Evolutionary conservation across 1,284 basidiomycete genomes (phyloP), one percentile per base, ranked within the genome.

Genomic region (Xerocomus amazonicus): DNA sequence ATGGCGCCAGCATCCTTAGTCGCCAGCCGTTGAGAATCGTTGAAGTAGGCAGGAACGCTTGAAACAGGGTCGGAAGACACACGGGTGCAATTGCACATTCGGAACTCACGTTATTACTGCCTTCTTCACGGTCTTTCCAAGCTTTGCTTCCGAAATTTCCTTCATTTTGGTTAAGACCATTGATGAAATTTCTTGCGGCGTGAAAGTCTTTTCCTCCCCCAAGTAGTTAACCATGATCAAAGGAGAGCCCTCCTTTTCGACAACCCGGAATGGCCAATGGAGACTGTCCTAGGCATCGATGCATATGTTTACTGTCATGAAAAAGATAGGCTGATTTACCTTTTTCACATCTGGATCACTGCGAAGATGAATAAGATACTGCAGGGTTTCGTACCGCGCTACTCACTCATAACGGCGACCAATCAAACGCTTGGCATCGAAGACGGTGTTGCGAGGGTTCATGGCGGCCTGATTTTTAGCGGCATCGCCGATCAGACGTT

Each of bases 151-250:
- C 53, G 95, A 94, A 61, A 94, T 97, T 76, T 98, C 96, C 84
- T 96, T 98, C 92, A 99, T 97, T 80, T 98, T 99, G 64, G 80
- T 81, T 63, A 99, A 85, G 62, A 99, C 95, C 96, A 99, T 98
- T 59, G 96, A 87, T 16, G 96, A 98, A 71, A 99, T 96, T 73
- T 97, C 94, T 74, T 97, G 93, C 50, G 94, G 93, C 60, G 87
- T 92, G 78, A 98, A 98, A 57, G 85, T 87, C 80, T 97, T 98
- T 60, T 91, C 88, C 68, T 97, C 94, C 56, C 84, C 84, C 62
- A 91, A 84, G 78, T 96, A 95, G 68, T 92, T 82, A 64, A 99
- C 94, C 77, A 91, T 85, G 78, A 99, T 97, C 74, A 94, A 74
- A 46, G 97, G 96, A 65, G 96, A 97, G 66, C 92, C 93, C 58